These are phyloP conservation scores for Cytospora chrysosperma DNA, from an alignment of 2,329 filamentous ascomycete genomes.

Conservation along the genomic window DNA sequence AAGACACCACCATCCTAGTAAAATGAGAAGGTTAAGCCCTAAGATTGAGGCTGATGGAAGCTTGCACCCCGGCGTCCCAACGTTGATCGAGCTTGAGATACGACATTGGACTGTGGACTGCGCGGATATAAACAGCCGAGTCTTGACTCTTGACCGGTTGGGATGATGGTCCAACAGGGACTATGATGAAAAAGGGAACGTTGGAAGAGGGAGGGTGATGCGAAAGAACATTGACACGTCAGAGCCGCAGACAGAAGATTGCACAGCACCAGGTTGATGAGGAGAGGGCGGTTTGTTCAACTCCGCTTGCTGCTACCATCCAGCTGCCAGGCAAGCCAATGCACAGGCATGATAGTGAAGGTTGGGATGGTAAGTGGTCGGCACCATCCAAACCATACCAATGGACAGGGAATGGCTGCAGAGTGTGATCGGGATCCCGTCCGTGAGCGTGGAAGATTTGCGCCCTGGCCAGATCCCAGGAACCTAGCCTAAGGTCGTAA, in stretches of 20 bases:
- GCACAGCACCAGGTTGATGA: slow-evolving; percentile 14
- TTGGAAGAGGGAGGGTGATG: slow-evolving; percentile 2
- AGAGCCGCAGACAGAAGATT: slow-evolving; percentile 28
- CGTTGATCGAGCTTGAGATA: slow-evolving; percentile 5
- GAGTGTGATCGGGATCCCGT: slow-evolving; percentile 22
- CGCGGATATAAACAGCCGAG: slow-evolving; percentile 22
- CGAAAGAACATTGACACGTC: slow-evolving; percentile 29
- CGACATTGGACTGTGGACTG: slow-evolving; percentile 13
- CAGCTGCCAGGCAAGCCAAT: background rate
- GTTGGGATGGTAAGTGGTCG: slow-evolving; percentile 11
- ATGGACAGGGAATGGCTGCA: slow-evolving; percentile 18
- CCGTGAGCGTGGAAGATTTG: slow-evolving; percentile 14
- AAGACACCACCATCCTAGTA: no score
- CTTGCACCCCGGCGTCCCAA: background rate
- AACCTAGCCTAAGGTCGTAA: background rate
- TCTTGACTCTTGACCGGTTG: slow-evolving; percentile 12
- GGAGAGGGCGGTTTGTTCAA: background rate
- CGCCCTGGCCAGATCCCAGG: slow-evolving; percentile 13
- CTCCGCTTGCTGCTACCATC: slow-evolving; percentile 16
- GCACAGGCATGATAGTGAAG: slow-evolving; percentile 17
- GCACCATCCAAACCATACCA: background rate
- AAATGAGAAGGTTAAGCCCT: slow-evolving; percentile 3
- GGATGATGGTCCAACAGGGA: slow-evolving; percentile 7
- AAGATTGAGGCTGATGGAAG: slow-evolving; percentile 8
- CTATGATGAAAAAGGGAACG: background rate